Conservation (phyloP, 192 early-diverging fungal genomes). For the Coemansia sp. region DNA sequence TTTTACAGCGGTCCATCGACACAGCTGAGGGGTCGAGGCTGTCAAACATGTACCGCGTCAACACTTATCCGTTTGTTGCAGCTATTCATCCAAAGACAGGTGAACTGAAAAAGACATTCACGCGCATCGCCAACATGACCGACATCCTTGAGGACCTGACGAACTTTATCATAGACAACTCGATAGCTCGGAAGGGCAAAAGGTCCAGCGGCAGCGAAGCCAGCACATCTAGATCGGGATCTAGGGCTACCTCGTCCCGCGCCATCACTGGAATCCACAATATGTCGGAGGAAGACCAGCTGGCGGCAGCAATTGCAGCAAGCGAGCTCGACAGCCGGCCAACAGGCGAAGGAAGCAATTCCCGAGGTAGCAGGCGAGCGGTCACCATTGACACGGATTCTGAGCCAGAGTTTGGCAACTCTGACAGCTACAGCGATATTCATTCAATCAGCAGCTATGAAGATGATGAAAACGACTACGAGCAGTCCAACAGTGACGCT, state of each 20-base stretch:
- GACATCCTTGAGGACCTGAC: slow-evolving; percentile 77
- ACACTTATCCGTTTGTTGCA: slow-evolving; percentile 79
- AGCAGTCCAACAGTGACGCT: slow-evolving; percentile 23
- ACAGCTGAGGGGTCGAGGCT: slow-evolving; percentile 74
- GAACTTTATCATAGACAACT: slow-evolving; percentile 54
- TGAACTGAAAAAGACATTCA: slow-evolving; percentile 79
- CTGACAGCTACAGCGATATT: slow-evolving; percentile 49
- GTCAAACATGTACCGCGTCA: slow-evolving; percentile 71
- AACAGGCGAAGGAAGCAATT: neutral
- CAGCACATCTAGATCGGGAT: slow-evolving; percentile 6
- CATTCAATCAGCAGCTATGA: slow-evolving; percentile 27
- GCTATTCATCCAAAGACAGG: slow-evolving; percentile 90
- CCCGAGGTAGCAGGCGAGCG: neutral
- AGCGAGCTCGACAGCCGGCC: slow-evolving; percentile 56
- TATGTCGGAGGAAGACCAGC: slow-evolving; percentile 89
- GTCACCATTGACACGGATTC: slow-evolving; percentile 20
- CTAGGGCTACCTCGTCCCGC: slow-evolving; percentile 10
- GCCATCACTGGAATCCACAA: slow-evolving; percentile 58
- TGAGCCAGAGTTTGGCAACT: slow-evolving; percentile 27
- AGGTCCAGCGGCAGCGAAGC: slow-evolving; percentile 18
- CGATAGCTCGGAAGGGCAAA: slow-evolving; percentile 7
- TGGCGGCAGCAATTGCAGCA: slow-evolving; percentile 80
- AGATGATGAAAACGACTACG: slow-evolving; percentile 30
- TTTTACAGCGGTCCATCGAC: slow-evolving; percentile 74
- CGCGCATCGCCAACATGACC: slow-evolving; percentile 54